Percentiles rank a stretch among this genome's conserved stretches.
Conservation (phyloP, 768 basidiomycete species). For the Nevesoporus exiguus region DNA sequence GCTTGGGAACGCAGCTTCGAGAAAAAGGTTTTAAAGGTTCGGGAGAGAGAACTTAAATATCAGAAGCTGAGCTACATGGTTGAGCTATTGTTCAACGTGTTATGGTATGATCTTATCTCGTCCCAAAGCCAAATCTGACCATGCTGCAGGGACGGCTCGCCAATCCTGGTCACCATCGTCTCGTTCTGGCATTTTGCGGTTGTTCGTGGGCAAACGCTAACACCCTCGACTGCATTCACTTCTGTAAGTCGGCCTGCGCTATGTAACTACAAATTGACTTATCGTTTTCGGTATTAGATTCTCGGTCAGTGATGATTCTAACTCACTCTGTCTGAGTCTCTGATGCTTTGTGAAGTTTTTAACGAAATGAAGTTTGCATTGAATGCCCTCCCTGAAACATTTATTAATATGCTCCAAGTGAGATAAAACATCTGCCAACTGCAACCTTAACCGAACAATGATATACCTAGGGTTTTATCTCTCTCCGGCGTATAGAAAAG, state of each 20-base stretch:
- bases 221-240: constrained; percentile 85
- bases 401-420: constrained; percentile 86
- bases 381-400: constrained; percentile 84
- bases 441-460: neutral
- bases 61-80: constrained; percentile 86
- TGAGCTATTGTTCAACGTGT: constrained; percentile 60
- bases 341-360: constrained; percentile 53
- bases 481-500: constrained; percentile 86
- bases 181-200: constrained; percentile 74
- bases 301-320: constrained; percentile 32
- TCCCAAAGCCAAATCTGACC: neutral
- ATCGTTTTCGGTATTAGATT: constrained; percentile 29
- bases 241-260: constrained; percentile 38
- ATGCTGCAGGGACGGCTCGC: constrained; percentile 39
- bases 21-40: constrained; percentile 62
- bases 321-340: neutral
- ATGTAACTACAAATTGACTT: neutral
- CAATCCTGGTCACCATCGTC: constrained; percentile 57
- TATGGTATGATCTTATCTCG: constrained; percentile 40
- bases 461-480: constrained; percentile 62
- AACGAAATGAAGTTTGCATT: constrained; percentile 85
- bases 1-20: constrained; percentile 94
- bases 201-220: constrained; percentile 60
- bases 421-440: neutral
- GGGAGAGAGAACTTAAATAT: constrained; percentile 78